phyloP scores from a whole-genome alignment of 148 eudicot genomes.

The Vaccinium macrocarpon region DNA sequence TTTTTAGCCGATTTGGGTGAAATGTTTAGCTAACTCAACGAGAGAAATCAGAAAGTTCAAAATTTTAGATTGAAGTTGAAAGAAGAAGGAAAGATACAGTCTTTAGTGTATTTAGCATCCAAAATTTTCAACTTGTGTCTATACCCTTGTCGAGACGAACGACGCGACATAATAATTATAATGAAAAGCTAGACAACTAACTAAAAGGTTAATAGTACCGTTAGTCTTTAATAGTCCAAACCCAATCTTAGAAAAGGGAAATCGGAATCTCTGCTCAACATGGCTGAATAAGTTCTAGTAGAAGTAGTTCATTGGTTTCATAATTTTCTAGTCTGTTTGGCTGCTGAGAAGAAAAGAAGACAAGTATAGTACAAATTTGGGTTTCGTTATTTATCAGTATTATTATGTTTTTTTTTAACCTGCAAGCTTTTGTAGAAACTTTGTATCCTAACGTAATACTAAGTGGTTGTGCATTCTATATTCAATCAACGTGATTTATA shows the following conservation, averaged over 20 bases:
- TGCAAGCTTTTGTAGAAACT: neutral
- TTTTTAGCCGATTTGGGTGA: neutral
- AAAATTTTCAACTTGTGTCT: neutral
- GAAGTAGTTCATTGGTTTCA: neutral
- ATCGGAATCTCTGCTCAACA: neutral
- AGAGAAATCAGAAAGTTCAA: neutral
- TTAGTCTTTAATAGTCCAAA: neutral
- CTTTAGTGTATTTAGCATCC: neutral
- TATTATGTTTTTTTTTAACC: neutral
- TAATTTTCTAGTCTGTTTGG: slow-evolving; percentile 2
- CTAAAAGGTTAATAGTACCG: neutral
- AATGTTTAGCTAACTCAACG: neutral
- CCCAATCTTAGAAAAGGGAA: neutral
- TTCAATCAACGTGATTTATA: neutral
- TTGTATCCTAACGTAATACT: neutral
- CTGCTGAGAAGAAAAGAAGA: neutral
- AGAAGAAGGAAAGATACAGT: neutral
- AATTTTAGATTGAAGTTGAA: neutral
- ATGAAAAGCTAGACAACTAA: neutral
- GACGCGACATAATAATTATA: neutral
- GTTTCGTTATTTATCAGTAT: neutral
- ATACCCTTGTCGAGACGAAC: neutral
- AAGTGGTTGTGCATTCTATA: neutral
- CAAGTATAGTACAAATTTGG: neutral
- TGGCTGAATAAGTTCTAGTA: neutral